A percentile compares a stretch with the other conserved stretches of the same genome.
These are phyloP conservation scores for Naganishia liquefaciens DNA, from an alignment of 1,284 basidiomycete species.

Conservation along the genomic window DNA sequence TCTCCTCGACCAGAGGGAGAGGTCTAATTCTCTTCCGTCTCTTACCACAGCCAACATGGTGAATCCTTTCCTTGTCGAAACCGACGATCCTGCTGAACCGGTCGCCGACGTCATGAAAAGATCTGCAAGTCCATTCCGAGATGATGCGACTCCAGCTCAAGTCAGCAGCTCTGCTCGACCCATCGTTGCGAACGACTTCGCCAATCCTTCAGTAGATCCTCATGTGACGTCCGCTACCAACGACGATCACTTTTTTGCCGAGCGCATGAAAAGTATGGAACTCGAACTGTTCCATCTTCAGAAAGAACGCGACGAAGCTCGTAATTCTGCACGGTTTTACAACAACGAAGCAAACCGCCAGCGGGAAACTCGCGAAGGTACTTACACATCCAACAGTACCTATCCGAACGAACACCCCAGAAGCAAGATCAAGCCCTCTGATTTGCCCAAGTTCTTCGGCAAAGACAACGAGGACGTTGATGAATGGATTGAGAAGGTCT, in stretches of 20 bases:
- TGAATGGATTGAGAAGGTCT: conserved; percentile 27
- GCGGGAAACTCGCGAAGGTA: conserved; percentile 5
- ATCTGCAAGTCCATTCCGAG: conserved; percentile 1
- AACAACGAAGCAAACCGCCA: background rate
- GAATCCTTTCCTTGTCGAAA: conserved; percentile 9
- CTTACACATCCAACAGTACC: background rate
- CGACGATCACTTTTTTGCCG: background rate
- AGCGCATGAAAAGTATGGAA: background rate
- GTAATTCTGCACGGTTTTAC: background rate
- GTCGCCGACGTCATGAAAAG: background rate
- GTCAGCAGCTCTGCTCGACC: background rate
- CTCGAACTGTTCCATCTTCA: background rate
- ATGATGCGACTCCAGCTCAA: background rate
- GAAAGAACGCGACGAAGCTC: conserved; percentile 6
- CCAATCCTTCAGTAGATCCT: background rate
- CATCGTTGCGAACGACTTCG: background rate
- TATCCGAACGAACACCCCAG: conserved; percentile 8
- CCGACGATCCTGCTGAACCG: conserved; percentile 3
- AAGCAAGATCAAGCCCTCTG: conserved; percentile 16
- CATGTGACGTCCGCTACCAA: no score
- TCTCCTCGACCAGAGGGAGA: conserved; percentile 3
- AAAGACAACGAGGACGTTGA: conserved; percentile 25
- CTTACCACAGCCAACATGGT: conserved; percentile 6
- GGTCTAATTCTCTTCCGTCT: conserved; percentile 6
- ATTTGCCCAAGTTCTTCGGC: conserved; percentile 9